These are phyloP conservation scores for Metschnikowia shivogae DNA, from an alignment of 805 yeast genomes.

Conservation along the genomic window DNA sequence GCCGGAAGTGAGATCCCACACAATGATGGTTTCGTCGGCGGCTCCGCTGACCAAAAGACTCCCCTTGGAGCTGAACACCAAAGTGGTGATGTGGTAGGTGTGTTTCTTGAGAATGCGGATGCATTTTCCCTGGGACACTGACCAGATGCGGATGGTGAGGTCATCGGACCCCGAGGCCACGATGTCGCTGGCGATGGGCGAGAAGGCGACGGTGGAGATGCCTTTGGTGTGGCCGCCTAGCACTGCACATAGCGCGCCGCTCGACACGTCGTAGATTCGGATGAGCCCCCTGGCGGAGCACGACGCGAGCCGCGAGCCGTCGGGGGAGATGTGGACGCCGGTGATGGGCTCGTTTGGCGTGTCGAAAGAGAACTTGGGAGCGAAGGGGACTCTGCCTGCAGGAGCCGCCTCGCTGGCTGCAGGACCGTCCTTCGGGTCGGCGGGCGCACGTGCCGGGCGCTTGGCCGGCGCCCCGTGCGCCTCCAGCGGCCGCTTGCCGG, in stretches of 20 bases:
- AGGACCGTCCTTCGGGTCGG: too few relatives aligned
- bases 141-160: constrained; percentile 71
- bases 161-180: constrained; percentile 89
- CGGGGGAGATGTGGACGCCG: constrained; percentile 56
- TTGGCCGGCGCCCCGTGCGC: neutral
- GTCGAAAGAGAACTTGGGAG: constrained; percentile 10
- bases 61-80: constrained; percentile 69
- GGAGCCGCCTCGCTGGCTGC: too few relatives aligned
- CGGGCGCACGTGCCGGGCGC: neutral
- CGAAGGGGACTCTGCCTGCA: constrained; percentile 7
- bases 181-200: constrained; percentile 62
- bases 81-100: constrained; percentile 76
- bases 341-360: constrained; percentile 26
- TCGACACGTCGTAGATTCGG: constrained; percentile 20
- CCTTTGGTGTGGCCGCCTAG: constrained; percentile 64
- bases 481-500: neutral
- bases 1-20: constrained; percentile 82
- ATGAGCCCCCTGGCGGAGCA: constrained; percentile 32
- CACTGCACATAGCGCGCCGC: constrained; percentile 18
- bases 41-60: constrained; percentile 77
- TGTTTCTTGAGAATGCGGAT: constrained; percentile 63
- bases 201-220: constrained; percentile 71
- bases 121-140: constrained; percentile 47
- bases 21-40: constrained; percentile 83
- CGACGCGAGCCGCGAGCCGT: constrained; percentile 55